Base-by-base conservation (phyloP, 2,329 filamentous ascomycete genomes). In the Claviceps monticola region DNA sequence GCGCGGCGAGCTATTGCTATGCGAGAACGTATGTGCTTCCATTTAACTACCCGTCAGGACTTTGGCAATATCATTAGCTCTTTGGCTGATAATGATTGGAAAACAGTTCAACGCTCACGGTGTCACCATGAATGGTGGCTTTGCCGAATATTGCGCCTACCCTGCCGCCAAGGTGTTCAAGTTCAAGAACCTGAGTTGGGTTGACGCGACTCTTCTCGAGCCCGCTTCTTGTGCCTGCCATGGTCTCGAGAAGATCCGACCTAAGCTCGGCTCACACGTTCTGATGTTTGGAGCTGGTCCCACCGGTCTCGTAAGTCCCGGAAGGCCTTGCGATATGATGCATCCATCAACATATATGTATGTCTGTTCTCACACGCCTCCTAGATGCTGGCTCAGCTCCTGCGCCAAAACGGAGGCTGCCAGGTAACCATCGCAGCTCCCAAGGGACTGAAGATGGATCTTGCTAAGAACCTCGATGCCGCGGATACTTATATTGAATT, bases 191-290 rank as follows among this genome's bases (percentile, higher is more conserved):
- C 72, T 86, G 39, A 76, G 71, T 36, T 79, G 83, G 59, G 73
- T 83, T n/a, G 81, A 86, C 54, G 83, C 83, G 17, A 84, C 82
- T 26, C 74, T 86, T 13, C 74, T 86, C 47, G 83, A 86, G 65
- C 81, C 83, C 13, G 82, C 82, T 5, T 84, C 82, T 4, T 86
- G 83, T 58, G 82, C 83, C n/a, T 78, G 79, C 56, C 83, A 86
- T 62, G 82, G 82, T 14, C 69, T 85, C 23, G 82, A 85, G 63
- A 80, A 82, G 69, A 86, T 86, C 59, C 71, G 74, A 4, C 80
- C 82, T 13, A 79, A 79, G 60, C 74, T 84, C 54, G 79, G 82
- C 34, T 83, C 79, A 26, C 75, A 77, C 47, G 78, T 84, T 45
- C 72, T 84, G 49, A 75, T 84, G 68, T 82, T 84, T 59, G 80